Evolutionary conservation across 805 yeast genomes (phyloP).

Genomic region (Cyberlindnera saturnus): DNA sequence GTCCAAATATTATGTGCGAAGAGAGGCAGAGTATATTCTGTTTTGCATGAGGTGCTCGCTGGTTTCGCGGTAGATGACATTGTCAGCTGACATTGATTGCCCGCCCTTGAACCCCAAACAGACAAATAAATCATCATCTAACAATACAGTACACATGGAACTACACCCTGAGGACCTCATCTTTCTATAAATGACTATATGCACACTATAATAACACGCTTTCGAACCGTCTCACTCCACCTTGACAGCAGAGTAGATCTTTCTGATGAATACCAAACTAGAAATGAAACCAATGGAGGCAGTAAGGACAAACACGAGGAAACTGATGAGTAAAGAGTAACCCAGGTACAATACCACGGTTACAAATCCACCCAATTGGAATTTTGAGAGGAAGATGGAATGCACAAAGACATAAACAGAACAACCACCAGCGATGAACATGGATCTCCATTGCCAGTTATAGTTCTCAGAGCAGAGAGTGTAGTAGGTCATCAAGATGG

Average conservation of each 20-base stretch:
- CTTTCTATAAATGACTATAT: too few species aligned
- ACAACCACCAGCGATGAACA: conserved; percentile 85
- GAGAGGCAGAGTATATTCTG: too few species aligned
- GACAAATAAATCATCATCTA: too few species aligned
- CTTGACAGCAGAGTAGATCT: conserved; percentile 79
- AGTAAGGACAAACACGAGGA: conserved; percentile 70
- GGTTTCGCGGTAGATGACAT: too few species aligned
- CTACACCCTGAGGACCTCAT: too few species aligned
- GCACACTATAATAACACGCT: not conserved
- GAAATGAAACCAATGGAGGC: conserved; percentile 85
- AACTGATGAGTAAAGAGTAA: conserved; percentile 68
- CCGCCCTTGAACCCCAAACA: too few species aligned
- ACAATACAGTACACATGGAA: too few species aligned
- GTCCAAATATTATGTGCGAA: too few species aligned
- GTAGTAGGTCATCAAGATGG: conserved; percentile 76
- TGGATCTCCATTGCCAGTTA: conserved; percentile 96
- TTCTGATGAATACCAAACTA: conserved; percentile 66
- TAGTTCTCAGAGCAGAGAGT: conserved; percentile 86
- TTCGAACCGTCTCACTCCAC: conserved; percentile 47
- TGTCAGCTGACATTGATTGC: too few species aligned
- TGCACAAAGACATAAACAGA: conserved; percentile 80
- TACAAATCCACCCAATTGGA: conserved; percentile 64
- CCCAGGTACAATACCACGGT: conserved; percentile 79
- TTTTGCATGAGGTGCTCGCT: too few species aligned
- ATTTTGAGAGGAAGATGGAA: conserved; percentile 67